Base-by-base conservation (phyloP, 2,329 filamentous ascomycete species). In the Cordyceps pruinosa region DNA sequence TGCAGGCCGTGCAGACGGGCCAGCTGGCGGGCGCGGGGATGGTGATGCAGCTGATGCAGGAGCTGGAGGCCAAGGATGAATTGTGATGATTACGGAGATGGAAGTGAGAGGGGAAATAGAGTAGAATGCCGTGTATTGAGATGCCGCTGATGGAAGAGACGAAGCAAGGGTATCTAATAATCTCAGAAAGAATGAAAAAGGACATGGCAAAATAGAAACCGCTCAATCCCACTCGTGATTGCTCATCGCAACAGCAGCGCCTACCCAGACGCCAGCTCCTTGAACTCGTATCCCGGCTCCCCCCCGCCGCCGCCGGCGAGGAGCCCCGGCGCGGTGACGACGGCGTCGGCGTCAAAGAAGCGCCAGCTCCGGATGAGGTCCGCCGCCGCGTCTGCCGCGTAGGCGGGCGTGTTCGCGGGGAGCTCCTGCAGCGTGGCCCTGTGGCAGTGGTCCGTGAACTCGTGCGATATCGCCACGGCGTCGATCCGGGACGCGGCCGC, bases 371-470 rank as follows among this genome's bases (percentile, higher is more conserved):
- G 68, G 37, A 88, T 81, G 21, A 85, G 70, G 13, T 71, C 71
- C 0, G 79, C 81, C 0, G 84, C 84, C 67, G 83, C 78, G 62
- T 78, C 75, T 2, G 81, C 78, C 13, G 84, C 84, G 58, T 86
- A 79, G 1, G 88, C 73, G 0, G 84, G 82, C 4, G 84, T 79
- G 44, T 73, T 67, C 1, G 63, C 61, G 6, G 80, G 72, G 4
- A 87, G 68, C 62, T 85, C 77, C 44, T 78, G 66, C 26, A 88
- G 70, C 15, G 85, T 88, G 3, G 79, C 75, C 59, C 79, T 74
- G 64, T 88, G 84, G 67, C 83, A 87, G 65, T 87, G 85, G 64
- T 88, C 84, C 1, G 84, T 87, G 62, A 87, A 88, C 66, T 87
- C 84, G 65, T 88, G 84, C 17, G 77, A 82, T 32, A 87, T 74